Conservation (phyloP, 2,329 filamentous ascomycete genomes). For the Sclerotinia borealis region DNA sequence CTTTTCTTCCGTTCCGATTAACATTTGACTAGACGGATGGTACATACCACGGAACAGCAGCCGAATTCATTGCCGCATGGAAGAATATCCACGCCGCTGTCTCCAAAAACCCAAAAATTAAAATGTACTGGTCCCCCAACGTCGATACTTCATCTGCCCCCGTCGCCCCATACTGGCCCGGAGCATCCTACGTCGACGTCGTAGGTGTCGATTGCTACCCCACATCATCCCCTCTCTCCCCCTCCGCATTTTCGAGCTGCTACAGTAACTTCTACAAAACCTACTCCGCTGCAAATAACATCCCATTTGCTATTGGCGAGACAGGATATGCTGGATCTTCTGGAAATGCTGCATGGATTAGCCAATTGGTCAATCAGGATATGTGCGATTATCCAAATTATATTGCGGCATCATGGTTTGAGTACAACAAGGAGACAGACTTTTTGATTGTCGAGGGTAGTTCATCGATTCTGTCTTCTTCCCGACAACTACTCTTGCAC, state of each 20-base stretch:
- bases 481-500: conserved; percentile 2
- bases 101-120: neutral
- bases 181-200: conserved; percentile 10
- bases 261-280: conserved; percentile 10
- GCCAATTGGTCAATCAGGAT: conserved; percentile 11
- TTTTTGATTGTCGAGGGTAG: conserved; percentile 11
- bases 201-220: conserved; percentile 14
- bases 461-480: neutral
- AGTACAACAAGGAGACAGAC: conserved; percentile 11
- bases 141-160: neutral
- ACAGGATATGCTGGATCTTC: conserved; percentile 8
- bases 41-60: conserved; percentile 7
- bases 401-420: conserved; percentile 13
- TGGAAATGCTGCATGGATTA: conserved; percentile 8
- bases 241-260: conserved; percentile 4
- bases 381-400: conserved; percentile 14
- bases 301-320: conserved; percentile 14
- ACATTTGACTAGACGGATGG: neutral
- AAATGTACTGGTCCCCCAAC: conserved; percentile 14
- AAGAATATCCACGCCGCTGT: conserved; percentile 10
- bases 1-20: neutral
- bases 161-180: conserved; percentile 7
- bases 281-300: conserved; percentile 3
- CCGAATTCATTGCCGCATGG: conserved; percentile 13
- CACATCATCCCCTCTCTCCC: neutral